phyloP scores from a whole-genome alignment of 148 eudicot genomes.

The Silene latifolia region DNA sequence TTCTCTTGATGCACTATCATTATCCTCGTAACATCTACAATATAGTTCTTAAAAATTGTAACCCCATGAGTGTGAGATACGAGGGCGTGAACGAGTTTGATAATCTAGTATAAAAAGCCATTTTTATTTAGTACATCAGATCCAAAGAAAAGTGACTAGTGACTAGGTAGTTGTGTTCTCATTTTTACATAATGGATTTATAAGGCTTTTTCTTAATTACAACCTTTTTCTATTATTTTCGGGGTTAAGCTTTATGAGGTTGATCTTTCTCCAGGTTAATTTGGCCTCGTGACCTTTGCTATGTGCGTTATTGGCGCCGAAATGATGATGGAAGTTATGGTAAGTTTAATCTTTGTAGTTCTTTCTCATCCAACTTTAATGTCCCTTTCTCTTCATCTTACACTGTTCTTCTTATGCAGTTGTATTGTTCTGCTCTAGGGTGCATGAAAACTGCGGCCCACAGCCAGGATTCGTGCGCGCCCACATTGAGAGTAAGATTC shows the following conservation, averaged over 20 bases:
- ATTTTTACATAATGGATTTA: too few relatives aligned
- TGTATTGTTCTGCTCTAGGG: slow-evolving; percentile 91
- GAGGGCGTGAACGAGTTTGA: neutral
- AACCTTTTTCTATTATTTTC: neutral
- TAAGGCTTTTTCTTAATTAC: neutral
- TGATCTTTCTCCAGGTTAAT: slow-evolving; percentile 57
- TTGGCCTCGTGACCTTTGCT: slow-evolving; percentile 99
- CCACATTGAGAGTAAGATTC: slow-evolving; percentile 81
- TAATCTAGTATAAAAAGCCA: neutral
- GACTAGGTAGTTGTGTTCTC: neutral
- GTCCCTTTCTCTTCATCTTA: slow-evolving; percentile 7
- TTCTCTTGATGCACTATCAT: neutral
- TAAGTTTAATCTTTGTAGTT: slow-evolving; percentile 25
- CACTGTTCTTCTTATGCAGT: slow-evolving; percentile 51
- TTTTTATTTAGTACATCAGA: neutral
- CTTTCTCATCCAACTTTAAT: slow-evolving; percentile 4
- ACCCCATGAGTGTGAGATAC: neutral
- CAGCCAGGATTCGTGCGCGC: slow-evolving; percentile 99
- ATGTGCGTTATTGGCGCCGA: slow-evolving; percentile 99
- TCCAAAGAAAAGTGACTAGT: neutral
- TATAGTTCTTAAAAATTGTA: neutral
- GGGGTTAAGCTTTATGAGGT: neutral
- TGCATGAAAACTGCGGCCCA: slow-evolving; percentile 89
- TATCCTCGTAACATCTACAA: neutral
- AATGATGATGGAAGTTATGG: slow-evolving; percentile 99